Evolutionary conservation across 1,284 basidiomycete genomes (phyloP), one percentile per base, ranked within the genome.

Genomic region (Melanopsichium pennsylvanicum): DNA sequence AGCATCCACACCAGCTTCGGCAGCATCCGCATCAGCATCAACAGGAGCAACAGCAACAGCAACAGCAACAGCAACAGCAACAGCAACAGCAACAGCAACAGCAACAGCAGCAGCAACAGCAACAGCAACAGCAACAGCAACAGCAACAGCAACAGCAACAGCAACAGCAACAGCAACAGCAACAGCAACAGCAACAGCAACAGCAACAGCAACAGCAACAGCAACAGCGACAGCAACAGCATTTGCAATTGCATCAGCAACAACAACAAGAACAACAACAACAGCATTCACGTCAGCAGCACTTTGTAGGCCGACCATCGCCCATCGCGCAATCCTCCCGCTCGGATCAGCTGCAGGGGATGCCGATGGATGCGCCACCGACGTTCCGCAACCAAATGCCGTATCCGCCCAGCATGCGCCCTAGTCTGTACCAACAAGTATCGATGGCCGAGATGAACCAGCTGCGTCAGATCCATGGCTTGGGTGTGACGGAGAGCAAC

Each of bases 381-480:
- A 52, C 50, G 1, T 59, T 51, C 39, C 66, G 55, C 33, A 54
- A 27, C 37, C 59, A 59, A 34, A 59, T 59, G 66, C 22, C 66
- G 7, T 64, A 55, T 32, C 60, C 60, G 22, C 60, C 61, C 12
- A 60, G 35, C 51, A 64, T 72, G 56, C 51, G 67, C 10, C 67
- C 71, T 10, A 70, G 66, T 56, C 44, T 73, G 18, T 71, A 73
- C 35, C 71, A 73, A 39, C 71, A 73, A 26, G 41, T 66, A n/a
- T 70, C 68, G 43, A 66, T 70, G 61, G 45, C 50, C 23, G 61
- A 70, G 48, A 63, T 67, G 58, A 55, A 59, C 31, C 60, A 63
- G 18, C 25, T 60, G 34, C 61, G 59, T 15, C 63, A 56, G 32
- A 45, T 58, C 9, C 61, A 63, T 13, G 58, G 56, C 23, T 29